Evolutionary conservation across 352 stramenopile species (phyloP), one percentile per base, ranked within the genome.

Genomic region (Globisporangium cystogenes): DNA sequence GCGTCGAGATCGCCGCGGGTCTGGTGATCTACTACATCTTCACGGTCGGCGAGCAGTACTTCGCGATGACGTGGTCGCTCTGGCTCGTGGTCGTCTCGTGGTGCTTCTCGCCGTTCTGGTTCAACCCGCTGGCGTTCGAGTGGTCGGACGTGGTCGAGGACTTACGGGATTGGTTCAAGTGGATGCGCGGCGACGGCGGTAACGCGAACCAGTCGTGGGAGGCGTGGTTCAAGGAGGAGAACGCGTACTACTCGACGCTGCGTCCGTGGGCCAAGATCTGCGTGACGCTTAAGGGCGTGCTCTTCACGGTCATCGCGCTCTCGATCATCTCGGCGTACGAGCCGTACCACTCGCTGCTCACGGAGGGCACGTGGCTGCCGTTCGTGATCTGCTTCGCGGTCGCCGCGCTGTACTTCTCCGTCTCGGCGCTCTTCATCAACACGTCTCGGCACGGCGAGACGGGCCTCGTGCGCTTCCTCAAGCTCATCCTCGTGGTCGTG

Each of bases 101-200:
- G 76, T 84, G 97, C 51, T 95, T 90, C 29, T 97, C 93, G 47
- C 96, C 96, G 27, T 98, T 99, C 77, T 99, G 96, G 96, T 99
- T 99, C 74, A 99, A 99, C 62, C 96, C 96, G 48, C 74, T 98
- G 14, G 96, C 93, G 40, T 98, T 98, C 57, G 95, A 98, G 57
- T 99, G 94, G 93, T 91, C 91, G 51, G 87, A 98, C 47, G 93
- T 98, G 14, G 67, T 82, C 37, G 74, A 91, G 35, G 95, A 99
- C 64, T 96, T 85, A 41, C 60, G 68, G 12, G 69, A 79, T 36
- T 98, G 91, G 81, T 77, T 98, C n/a, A 77, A 84, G 43, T 98
- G 93, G 94, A 98, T 98, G 85, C 79, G 72, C 40, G 90, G 91
- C n/a, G 87, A 81, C 15, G 86, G 90, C 49, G 96, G 96, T 53